Base-by-base conservation (phyloP, 345 rosid species). In the Brassica nigra region DNA sequence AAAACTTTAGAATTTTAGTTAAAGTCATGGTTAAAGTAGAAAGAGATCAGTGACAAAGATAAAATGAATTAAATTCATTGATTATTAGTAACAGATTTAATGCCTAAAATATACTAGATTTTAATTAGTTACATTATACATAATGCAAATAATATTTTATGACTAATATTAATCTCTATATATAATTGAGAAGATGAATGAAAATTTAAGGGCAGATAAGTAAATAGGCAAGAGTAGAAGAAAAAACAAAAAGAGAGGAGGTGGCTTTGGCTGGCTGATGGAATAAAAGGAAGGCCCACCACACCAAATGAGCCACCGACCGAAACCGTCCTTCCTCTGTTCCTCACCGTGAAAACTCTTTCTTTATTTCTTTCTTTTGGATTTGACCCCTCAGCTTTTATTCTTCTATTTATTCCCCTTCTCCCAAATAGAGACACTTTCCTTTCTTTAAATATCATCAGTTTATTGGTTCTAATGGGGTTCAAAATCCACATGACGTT, bases 271-370 rank as follows among this genome's bases (percentile, higher is more conserved):
- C 67, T 72, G 87, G 79, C 79, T 80, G 80, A 91, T 81, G 82
- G 64, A 75, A 59, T 59, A 71, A 76, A 67, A 82, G 86, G 87
- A 78, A 16, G 83, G 71, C 83, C 80, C 80, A 80, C 76, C 15
- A 9, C 20, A 55, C 83, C 76, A 70, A 49, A 75, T 80, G 73
- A 80, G 76, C 76, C 72, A 54, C 72, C 73, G 89, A 86, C 98
- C 97, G 94, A 82, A 86, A 86, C 97, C 97, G 94, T 81, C 95
- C 89, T 49, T 81, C 95, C 89, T 54, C 72, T 18, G 18, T 18
- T 18, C 18, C 18, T 39, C 47, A 30, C 1, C 79, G 12, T 36
- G 37, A 27, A 79, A 44, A 65, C 66, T 66, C 3, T 73, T 39
- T 9, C n/a, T 28, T n/a, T 23, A 2, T 66, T 62, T 68, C 10